phyloP scores from a whole-genome alignment of 371 early-diverging fungal species.

The Globomyces sp. region DNA sequence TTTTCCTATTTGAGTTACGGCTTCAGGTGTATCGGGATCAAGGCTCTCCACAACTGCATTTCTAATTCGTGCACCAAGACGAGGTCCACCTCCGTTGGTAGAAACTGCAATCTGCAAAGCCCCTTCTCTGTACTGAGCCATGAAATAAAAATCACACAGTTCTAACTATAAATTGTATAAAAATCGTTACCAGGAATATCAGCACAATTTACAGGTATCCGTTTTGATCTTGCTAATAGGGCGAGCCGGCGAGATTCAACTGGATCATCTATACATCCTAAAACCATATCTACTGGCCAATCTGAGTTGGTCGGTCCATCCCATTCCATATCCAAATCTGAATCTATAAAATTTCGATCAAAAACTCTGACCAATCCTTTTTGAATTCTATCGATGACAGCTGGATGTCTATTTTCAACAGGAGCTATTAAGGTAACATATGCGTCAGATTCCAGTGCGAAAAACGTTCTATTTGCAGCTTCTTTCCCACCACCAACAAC shows the following conservation, averaged over 20 bases:
- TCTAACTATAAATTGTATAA: conserved; percentile 27
- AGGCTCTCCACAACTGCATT: conserved; percentile 62
- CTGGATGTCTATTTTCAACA: conserved; percentile 54
- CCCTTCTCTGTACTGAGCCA: conserved; percentile 63
- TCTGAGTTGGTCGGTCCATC: conserved; percentile 38
- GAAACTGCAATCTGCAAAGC: conserved; percentile 81
- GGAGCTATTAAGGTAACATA: conserved; percentile 39
- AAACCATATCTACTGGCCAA: conserved; percentile 57
- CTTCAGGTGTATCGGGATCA: conserved; percentile 64
- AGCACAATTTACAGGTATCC: conserved; percentile 89
- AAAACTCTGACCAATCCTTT: conserved; percentile 53
- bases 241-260: conserved; percentile 71
- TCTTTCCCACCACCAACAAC: conserved; percentile 46
- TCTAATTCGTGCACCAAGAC: conserved; percentile 78
- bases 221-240: conserved; percentile 56
- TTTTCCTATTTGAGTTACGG: conserved; percentile 68
- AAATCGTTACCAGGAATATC: conserved; percentile 62
- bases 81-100: conserved; percentile 87
- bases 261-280: conserved; percentile 77
- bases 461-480: conserved; percentile 36
- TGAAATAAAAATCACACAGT: conserved; percentile 90
- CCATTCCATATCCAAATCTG: conserved; percentile 45
- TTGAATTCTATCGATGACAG: conserved; percentile 62
- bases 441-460: conserved; percentile 41
- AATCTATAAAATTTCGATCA: conserved; percentile 57